These are phyloP conservation scores for Clavispora santaluciae DNA, from an alignment of 805 yeast species.

Conservation along the genomic window DNA sequence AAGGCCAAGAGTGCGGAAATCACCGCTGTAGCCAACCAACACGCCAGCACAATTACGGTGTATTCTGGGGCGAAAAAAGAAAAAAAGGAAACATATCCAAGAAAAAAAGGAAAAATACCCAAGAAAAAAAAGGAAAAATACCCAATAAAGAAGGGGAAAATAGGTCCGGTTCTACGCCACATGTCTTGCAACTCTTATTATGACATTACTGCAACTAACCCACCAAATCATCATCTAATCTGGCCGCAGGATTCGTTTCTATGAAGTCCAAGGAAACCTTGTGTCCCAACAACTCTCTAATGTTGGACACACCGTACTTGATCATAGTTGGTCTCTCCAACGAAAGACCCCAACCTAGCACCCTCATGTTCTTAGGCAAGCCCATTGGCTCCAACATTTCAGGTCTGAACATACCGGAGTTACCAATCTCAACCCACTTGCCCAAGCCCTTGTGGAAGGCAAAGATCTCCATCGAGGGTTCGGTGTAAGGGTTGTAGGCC, in stretches of 20 bases:
- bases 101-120: no score
- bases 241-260: conserved; percentile 95
- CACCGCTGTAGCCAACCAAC: background rate
- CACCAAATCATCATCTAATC: conserved; percentile 64
- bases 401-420: conserved; percentile 99
- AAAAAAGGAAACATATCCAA: no score
- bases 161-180: no score
- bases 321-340: conserved; percentile 99
- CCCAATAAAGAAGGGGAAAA: no score
- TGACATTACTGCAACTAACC: conserved; percentile 4
- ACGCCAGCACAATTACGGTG: no score
- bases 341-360: conserved; percentile 95
- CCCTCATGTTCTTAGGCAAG: conserved; percentile 87
- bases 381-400: conserved; percentile 99
- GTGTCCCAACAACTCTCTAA: conserved; percentile 95
- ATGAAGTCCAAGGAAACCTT: conserved; percentile 92
- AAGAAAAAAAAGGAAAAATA: no score
- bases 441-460: conserved; percentile 92
- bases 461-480: conserved; percentile 95
- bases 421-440: conserved; percentile 99
- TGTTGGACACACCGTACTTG: conserved; percentile 91
- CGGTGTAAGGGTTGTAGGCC: conserved; percentile 98
- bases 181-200: background rate
- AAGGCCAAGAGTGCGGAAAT: background rate
- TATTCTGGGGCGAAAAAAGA: no score